Evolutionary conservation across 805 yeast species (phyloP).

Genomic region (Cyberlindnera nakhonratchasimensis): DNA sequence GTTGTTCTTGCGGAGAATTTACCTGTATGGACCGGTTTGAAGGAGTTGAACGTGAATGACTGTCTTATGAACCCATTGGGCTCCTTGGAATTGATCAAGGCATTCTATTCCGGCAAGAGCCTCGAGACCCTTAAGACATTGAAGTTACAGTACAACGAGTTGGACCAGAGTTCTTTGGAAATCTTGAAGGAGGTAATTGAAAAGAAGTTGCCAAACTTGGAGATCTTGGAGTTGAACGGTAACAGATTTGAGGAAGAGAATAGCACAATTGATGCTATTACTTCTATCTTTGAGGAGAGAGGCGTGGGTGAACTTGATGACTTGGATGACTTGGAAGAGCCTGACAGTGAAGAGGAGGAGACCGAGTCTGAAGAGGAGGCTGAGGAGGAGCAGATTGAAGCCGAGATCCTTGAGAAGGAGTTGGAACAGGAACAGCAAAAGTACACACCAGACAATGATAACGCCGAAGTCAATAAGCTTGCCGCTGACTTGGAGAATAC

Average conservation of each 20-base stretch:
- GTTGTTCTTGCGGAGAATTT: constrained; percentile 59
- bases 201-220: constrained; percentile 55
- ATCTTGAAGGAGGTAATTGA: constrained; percentile 53
- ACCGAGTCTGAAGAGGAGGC: constrained; percentile 37
- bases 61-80: constrained; percentile 83
- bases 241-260: constrained; percentile 90
- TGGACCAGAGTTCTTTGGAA: constrained; percentile 62
- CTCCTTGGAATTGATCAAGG: constrained; percentile 50
- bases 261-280: constrained; percentile 58
- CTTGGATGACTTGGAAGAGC: constrained; percentile 90
- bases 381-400: constrained; percentile 35
- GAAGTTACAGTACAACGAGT: constrained; percentile 85
- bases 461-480: constrained; percentile 50
- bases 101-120: constrained; percentile 40
- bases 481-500: constrained; percentile 59
- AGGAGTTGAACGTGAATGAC: constrained; percentile 84
- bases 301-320: constrained; percentile 87
- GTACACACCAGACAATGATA: constrained; percentile 40
- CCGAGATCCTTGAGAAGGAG: constrained; percentile 36
- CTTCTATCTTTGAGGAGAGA: constrained; percentile 60
- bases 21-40: constrained; percentile 59
- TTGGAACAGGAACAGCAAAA: constrained; percentile 37
- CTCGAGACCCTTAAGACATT: constrained; percentile 48
- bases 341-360: constrained; percentile 57
- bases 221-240: constrained; percentile 82